phyloP scores from a whole-genome alignment of 371 early-diverging fungal species.

The Rhizopus arrhizus region DNA sequence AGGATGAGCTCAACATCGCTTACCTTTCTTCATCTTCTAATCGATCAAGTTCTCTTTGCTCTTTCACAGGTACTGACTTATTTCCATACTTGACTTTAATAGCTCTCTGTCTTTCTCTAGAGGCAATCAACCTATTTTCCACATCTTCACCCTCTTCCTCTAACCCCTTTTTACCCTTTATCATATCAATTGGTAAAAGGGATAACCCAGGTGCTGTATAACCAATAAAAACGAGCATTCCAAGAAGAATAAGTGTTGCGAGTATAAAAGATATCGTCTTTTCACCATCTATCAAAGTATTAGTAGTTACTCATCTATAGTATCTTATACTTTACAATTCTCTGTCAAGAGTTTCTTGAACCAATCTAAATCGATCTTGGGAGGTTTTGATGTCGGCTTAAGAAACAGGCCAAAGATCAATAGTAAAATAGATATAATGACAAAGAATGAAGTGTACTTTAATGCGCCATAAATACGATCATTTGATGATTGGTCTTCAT shows the following conservation, averaged over 20 bases:
- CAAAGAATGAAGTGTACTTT: slow-evolving; percentile 60
- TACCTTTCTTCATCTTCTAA: slow-evolving; percentile 56
- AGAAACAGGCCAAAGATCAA: slow-evolving; percentile 52
- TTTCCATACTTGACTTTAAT: slow-evolving; percentile 43
- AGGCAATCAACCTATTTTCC: slow-evolving; percentile 34
- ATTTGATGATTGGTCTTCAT: slow-evolving; percentile 36
- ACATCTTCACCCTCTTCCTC: slow-evolving; percentile 47
- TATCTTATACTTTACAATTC: slow-evolving; percentile 41
- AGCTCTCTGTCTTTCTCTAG: slow-evolving; percentile 48
- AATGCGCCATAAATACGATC: slow-evolving; percentile 48
- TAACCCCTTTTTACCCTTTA: slow-evolving; percentile 44
- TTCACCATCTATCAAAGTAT: slow-evolving; percentile 36
- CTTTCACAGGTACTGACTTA: slow-evolving; percentile 39
- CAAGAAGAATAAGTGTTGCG: slow-evolving; percentile 42
- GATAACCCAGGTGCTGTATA: slow-evolving; percentile 64
- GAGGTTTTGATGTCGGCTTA: slow-evolving; percentile 38
- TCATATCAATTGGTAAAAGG: slow-evolving; percentile 51
- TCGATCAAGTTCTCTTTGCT: slow-evolving; percentile 48
- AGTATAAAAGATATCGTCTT: slow-evolving; percentile 47
- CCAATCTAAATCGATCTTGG: slow-evolving; percentile 58
- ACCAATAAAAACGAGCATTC: slow-evolving; percentile 44
- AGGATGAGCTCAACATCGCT: neutral
- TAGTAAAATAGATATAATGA: slow-evolving; percentile 49
- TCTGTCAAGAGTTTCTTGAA: slow-evolving; percentile 50
- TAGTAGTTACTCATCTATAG: neutral